phyloP scores from a whole-genome alignment of 306 rosid species.

The Trichosanthes truncata region DNA sequence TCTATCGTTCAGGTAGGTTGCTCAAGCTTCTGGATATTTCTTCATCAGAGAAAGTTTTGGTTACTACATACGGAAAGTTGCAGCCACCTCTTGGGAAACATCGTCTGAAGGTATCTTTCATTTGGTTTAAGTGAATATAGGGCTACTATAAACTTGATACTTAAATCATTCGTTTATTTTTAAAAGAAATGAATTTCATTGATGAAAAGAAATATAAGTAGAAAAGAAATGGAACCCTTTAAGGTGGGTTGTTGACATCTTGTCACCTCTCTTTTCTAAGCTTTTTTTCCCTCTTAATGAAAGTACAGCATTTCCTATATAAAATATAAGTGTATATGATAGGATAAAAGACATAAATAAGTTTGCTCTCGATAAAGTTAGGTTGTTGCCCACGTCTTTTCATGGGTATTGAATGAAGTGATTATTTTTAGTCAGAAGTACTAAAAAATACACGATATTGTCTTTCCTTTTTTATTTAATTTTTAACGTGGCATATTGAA shows the following conservation, averaged over 20 bases:
- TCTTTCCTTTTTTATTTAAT: not conserved
- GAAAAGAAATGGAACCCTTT: not conserved
- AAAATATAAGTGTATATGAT: not conserved
- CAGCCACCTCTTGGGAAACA: slow-evolving; percentile 98
- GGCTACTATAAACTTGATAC: not conserved
- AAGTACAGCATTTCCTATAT: not conserved
- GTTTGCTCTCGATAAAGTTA: not conserved
- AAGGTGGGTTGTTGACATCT: not conserved
- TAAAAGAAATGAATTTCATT: not conserved
- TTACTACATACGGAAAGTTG: slow-evolving; percentile 87
- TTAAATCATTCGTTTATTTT: not conserved
- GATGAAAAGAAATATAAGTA: not conserved
- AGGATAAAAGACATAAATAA: not conserved
- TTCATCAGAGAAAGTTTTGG: slow-evolving; percentile 48
- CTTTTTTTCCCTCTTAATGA: not conserved
- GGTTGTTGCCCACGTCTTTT: not conserved
- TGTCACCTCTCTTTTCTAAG: not conserved
- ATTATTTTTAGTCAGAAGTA: not conserved
- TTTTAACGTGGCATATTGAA: not conserved
- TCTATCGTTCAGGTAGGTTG: slow-evolving; percentile 57
- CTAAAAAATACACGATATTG: not conserved
- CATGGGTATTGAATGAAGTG: not conserved
- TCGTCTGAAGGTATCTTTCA: slow-evolving; percentile 69
- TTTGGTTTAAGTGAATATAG: not conserved
- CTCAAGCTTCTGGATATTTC: slow-evolving; percentile 81